These are phyloP conservation scores for Xylaria scruposa DNA, from an alignment of 495 filamentous ascomycete genomes.

Conservation along the genomic window DNA sequence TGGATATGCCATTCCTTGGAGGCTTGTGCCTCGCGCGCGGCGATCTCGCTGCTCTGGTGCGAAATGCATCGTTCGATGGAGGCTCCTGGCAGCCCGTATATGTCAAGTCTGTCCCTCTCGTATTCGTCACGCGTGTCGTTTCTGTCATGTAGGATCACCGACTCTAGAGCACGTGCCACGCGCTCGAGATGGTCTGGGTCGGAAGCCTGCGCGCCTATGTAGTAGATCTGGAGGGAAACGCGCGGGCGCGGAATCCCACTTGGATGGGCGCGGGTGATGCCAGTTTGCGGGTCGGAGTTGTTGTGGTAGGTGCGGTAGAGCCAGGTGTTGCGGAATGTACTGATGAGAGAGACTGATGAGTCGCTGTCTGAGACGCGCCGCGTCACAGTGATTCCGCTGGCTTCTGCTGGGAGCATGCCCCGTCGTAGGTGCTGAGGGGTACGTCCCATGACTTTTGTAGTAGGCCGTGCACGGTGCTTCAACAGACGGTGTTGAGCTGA, in stretches of 20 bases:
- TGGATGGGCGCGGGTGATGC: neutral
- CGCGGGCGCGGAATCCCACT: slow-evolving; percentile 6
- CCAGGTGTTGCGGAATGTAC: slow-evolving; percentile 3
- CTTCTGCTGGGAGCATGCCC: slow-evolving; percentile 6
- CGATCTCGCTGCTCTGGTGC: neutral
- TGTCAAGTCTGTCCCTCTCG: slow-evolving; percentile 7
- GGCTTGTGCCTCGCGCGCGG: neutral
- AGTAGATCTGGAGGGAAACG: slow-evolving; percentile 11
- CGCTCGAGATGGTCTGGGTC: slow-evolving; percentile 5
- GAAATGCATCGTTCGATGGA: neutral
- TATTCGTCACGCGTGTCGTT: neutral
- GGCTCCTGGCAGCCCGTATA: slow-evolving; percentile 2
- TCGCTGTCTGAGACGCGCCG: slow-evolving; percentile 10
- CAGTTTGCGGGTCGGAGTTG: neutral
- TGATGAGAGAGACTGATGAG: slow-evolving; percentile 17
- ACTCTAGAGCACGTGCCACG: slow-evolving; percentile 3
- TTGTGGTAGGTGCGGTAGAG: neutral
- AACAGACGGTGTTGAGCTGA: too few species aligned
- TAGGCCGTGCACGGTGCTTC: neutral
- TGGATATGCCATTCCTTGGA: slow-evolving; percentile 10
- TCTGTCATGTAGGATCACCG: neutral
- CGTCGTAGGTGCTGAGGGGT: slow-evolving; percentile 5
- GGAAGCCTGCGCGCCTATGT: slow-evolving; percentile 9
- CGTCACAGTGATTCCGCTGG: slow-evolving; percentile 6
- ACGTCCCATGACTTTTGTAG: neutral